A percentile compares a stretch with the other conserved stretches of the same genome.
Evolutionary conservation across 2,329 filamentous ascomycete genomes (phyloP).

Genomic region (Neophaeococcomyces mojaviensis): DNA sequence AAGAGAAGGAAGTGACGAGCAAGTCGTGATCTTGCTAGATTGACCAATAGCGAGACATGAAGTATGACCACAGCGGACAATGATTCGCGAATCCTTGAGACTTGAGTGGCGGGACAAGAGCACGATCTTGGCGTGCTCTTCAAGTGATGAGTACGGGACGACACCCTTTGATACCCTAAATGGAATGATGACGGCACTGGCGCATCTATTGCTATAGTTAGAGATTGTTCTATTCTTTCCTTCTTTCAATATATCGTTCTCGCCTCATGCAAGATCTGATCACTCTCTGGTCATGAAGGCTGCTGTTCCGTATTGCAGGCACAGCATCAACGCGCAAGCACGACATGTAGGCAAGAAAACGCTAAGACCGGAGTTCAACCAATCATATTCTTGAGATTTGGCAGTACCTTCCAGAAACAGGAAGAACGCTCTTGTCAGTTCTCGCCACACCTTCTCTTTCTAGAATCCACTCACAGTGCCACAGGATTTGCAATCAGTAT

Average conservation of each 20-base stretch:
- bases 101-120: background rate
- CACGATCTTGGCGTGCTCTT: too few relatives aligned
- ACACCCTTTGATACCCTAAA: too few relatives aligned
- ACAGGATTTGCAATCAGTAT: background rate
- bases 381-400: background rate
- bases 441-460: slow-evolving; percentile 1
- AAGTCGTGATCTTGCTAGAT: background rate
- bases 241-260: too few relatives aligned
- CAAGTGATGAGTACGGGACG: too few relatives aligned
- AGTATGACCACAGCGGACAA: background rate
- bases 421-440: background rate
- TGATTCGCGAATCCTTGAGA: background rate
- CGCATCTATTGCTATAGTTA: too few relatives aligned
- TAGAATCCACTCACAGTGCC: background rate
- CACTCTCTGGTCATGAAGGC: too few relatives aligned
- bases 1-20: background rate
- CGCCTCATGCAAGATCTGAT: too few relatives aligned
- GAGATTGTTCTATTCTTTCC: too few relatives aligned
- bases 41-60: too few relatives aligned
- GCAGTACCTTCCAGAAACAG: slow-evolving; percentile 4
- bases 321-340: background rate
- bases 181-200: too few relatives aligned
- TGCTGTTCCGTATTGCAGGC: background rate
- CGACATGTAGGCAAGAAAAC: background rate
- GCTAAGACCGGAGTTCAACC: background rate